A percentile compares a stretch with the other conserved stretches of the same genome.
Conservation (phyloP, 2,329 filamentous ascomycete species). For the Verticillium klebahnii region DNA sequence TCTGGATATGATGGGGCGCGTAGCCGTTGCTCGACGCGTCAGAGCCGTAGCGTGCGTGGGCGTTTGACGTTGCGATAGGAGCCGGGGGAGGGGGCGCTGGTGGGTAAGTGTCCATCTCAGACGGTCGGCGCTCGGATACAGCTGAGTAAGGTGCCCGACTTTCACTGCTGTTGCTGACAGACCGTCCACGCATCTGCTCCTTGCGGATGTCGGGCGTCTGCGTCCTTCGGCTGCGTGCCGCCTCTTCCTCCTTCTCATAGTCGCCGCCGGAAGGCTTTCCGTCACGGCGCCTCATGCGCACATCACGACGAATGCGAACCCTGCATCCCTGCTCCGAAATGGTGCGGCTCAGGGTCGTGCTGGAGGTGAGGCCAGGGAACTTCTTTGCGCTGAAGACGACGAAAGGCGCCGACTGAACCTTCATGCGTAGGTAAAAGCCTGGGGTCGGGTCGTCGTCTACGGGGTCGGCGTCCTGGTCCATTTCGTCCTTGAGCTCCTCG, state of each 20-base stretch:
- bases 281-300: constrained; percentile 83
- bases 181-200: constrained; percentile 43
- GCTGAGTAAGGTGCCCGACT: constrained; percentile 36
- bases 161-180: constrained; percentile 54
- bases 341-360: constrained; percentile 80
- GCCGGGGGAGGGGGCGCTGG: constrained; percentile 28
- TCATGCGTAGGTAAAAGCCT: constrained; percentile 75
- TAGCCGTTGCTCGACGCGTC: constrained; percentile 31
- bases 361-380: constrained; percentile 89
- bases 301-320: constrained; percentile 90
- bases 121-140: constrained; percentile 38
- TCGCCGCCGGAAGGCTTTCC: constrained; percentile 54
- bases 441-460: constrained; percentile 39
- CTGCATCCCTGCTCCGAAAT: constrained; percentile 96
- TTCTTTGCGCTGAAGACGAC: constrained; percentile 96
- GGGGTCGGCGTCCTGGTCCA: constrained; percentile 63
- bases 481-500: constrained; percentile 83
- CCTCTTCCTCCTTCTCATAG: constrained; percentile 58
- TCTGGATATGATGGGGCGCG: constrained; percentile 26
- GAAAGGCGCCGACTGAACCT: constrained; percentile 84
- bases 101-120: constrained; percentile 40
- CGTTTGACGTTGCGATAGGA: constrained; percentile 6
- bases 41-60: constrained; percentile 30
- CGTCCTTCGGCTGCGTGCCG: constrained; percentile 30
- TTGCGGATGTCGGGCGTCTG: constrained; percentile 14